These are phyloP conservation scores for Stylosanthes scabra DNA, from an alignment of 331 rosid genomes.

Conservation along the genomic window DNA sequence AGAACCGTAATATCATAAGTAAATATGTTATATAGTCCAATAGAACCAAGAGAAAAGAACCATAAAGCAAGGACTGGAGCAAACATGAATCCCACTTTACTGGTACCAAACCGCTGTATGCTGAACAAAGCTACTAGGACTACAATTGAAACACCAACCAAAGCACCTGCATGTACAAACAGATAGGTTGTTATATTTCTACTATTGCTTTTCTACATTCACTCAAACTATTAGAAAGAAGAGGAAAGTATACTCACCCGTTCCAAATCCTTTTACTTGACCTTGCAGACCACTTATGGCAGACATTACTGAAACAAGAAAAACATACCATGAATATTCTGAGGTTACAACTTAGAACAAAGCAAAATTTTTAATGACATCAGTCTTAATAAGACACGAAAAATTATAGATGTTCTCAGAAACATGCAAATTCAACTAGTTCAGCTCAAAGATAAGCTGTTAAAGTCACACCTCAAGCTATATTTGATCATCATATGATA, in stretches of 20 bases:
- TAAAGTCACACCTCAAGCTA: slow-evolving; percentile 6
- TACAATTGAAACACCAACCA: slow-evolving; percentile 68
- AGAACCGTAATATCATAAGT: slow-evolving; percentile 69
- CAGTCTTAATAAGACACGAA: not conserved
- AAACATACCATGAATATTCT: slow-evolving; percentile 36
- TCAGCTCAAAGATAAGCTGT: slow-evolving; percentile 5
- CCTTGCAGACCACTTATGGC: slow-evolving; percentile 91
- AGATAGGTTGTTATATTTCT: slow-evolving; percentile 21
- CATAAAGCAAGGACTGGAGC: slow-evolving; percentile 88
- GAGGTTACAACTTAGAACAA: slow-evolving; percentile 8
- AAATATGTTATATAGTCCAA: slow-evolving; percentile 80
- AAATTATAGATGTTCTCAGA: not conserved
- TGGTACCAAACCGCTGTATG: slow-evolving; percentile 87
- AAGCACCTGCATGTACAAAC: slow-evolving; percentile 63
- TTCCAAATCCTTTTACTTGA: slow-evolving; percentile 67
- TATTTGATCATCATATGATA: slow-evolving; percentile 6
- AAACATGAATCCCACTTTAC: slow-evolving; percentile 93
- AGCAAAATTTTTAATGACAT: slow-evolving; percentile 7
- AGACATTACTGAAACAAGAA: slow-evolving; percentile 78
- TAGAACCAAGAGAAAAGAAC: slow-evolving; percentile 86
- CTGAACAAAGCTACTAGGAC: slow-evolving; percentile 79
- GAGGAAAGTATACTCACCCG: slow-evolving; percentile 67
- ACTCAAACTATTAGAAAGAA: slow-evolving; percentile 10
- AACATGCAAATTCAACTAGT: slow-evolving; percentile 31
- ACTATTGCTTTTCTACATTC: not conserved